These are phyloP conservation scores for Cercospora nicotianae DNA, from an alignment of 2,329 filamentous ascomycete genomes.

Conservation along the genomic window DNA sequence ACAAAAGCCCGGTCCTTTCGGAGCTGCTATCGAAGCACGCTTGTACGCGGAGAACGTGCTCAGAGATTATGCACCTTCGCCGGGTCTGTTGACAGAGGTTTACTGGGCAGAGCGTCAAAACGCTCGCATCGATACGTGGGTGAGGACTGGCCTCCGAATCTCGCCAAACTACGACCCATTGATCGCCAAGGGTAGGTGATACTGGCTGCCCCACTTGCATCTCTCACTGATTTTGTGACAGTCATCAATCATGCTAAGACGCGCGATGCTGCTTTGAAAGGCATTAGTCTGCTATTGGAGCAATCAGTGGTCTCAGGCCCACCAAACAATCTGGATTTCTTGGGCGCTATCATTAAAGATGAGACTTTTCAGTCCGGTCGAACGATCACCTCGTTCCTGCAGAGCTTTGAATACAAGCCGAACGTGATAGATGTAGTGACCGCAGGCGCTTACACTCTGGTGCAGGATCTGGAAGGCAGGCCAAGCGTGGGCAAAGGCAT, in stretches of 20 bases:
- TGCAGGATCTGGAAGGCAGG: conserved; percentile 62
- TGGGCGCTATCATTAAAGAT: conserved; percentile 52
- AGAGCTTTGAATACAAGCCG: conserved; percentile 52
- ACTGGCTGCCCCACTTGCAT: too few species aligned
- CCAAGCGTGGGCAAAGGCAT: conserved; percentile 59
- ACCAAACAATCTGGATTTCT: conserved; percentile 59
- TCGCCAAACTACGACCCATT: conserved; percentile 57
- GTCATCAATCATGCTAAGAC: conserved; percentile 55
- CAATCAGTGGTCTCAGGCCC: conserved; percentile 54
- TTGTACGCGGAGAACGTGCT: conserved; percentile 61
- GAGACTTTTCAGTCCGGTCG: conserved; percentile 50
- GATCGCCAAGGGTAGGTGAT: conserved; percentile 26
- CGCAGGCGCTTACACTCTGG: conserved; percentile 57
- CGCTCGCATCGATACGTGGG: conserved; percentile 64
- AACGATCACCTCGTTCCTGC: conserved; percentile 59
- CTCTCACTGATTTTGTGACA: background rate
- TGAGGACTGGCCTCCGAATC: conserved; percentile 58
- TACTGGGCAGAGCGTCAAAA: conserved; percentile 52
- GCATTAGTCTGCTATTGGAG: conserved; percentile 47
- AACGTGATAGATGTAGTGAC: conserved; percentile 58
- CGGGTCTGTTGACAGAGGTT: conserved; percentile 60
- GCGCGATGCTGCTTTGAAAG: conserved; percentile 46
- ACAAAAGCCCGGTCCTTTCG: conserved; percentile 47
- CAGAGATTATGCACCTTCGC: conserved; percentile 59
- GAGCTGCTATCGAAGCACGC: conserved; percentile 55